Conservation (phyloP, 2,329 filamentous ascomycete genomes). For the Camptophora hylomeconis region DNA sequence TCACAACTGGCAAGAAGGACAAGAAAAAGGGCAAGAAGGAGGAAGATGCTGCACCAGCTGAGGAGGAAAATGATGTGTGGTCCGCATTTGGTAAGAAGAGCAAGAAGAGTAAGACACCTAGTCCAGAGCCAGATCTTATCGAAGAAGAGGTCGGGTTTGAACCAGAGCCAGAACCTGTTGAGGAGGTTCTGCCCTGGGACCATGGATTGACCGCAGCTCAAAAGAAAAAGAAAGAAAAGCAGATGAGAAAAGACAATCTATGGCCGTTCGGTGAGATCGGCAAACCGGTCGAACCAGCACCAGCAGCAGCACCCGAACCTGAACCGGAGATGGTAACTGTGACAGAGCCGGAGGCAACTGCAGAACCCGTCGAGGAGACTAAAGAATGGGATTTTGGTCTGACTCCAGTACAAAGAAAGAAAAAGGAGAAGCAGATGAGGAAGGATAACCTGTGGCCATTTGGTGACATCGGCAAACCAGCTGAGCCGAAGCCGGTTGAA, state of each 20-base stretch:
- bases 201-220: constrained; percentile 15
- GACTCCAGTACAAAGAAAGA: constrained; percentile 13
- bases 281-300: too few relatives aligned
- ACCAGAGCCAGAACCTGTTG: constrained; percentile 16
- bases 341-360: constrained; percentile 6
- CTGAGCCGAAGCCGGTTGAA: constrained; percentile 20
- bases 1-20: constrained; percentile 1
- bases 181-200: constrained; percentile 12
- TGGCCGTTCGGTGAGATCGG: too few relatives aligned
- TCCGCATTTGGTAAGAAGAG: constrained; percentile 3
- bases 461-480: constrained; percentile 14
- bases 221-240: constrained; percentile 34
- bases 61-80: constrained; percentile 1
- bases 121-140: constrained; percentile 2
- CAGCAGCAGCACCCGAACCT: too few relatives aligned
- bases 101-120: constrained; percentile 3
- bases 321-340: constrained; percentile 21
- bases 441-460: constrained; percentile 15
- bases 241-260: constrained; percentile 30
- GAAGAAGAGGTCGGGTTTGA: constrained; percentile 14
- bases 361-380: constrained; percentile 1
- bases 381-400: constrained; percentile 6
- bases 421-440: constrained; percentile 11
- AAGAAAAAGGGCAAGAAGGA: constrained; percentile 15
- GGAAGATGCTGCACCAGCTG: constrained; percentile 8